phyloP scores from a whole-genome alignment of 495 filamentous ascomycete genomes.

The Aspergillus kassunensis region DNA sequence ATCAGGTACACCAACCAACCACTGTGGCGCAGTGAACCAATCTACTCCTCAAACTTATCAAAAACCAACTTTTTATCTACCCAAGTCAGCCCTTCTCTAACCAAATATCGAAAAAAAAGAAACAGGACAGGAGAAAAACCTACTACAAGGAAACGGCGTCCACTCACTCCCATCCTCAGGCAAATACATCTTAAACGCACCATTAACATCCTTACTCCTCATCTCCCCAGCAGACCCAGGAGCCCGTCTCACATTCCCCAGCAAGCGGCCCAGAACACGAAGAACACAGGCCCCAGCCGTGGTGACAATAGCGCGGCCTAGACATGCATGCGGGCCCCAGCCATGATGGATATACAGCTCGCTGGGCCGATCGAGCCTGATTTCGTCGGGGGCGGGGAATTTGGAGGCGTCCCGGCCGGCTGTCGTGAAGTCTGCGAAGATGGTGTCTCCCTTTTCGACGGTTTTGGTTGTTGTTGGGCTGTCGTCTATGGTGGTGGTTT shows the following conservation, averaged over 20 bases:
- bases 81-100: neutral
- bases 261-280: slow-evolving; percentile 34
- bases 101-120: neutral
- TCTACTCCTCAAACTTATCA: neutral
- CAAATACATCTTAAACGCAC: slow-evolving; percentile 52
- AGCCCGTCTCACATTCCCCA: slow-evolving; percentile 50
- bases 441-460: slow-evolving; percentile 32
- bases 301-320: slow-evolving; percentile 48
- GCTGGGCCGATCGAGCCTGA: slow-evolving; percentile 54
- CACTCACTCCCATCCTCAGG: slow-evolving; percentile 59
- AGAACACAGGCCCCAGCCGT: slow-evolving; percentile 52
- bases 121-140: neutral
- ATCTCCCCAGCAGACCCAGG: slow-evolving; percentile 56
- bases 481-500: neutral
- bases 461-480: slow-evolving; percentile 6
- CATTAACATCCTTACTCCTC: slow-evolving; percentile 54
- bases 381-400: slow-evolving; percentile 55
- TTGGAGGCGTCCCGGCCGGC: slow-evolving; percentile 46
- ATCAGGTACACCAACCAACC: neutral
- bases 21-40: too few relatives aligned
- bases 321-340: slow-evolving; percentile 48
- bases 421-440: slow-evolving; percentile 36
- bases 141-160: slow-evolving; percentile 53
- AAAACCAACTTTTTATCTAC: neutral
- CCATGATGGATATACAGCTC: slow-evolving; percentile 59